A percentile compares a stretch with the other conserved stretches of the same genome.
Conservation (phyloP, 148 eudicot species). For the Spergularia bocconei region DNA sequence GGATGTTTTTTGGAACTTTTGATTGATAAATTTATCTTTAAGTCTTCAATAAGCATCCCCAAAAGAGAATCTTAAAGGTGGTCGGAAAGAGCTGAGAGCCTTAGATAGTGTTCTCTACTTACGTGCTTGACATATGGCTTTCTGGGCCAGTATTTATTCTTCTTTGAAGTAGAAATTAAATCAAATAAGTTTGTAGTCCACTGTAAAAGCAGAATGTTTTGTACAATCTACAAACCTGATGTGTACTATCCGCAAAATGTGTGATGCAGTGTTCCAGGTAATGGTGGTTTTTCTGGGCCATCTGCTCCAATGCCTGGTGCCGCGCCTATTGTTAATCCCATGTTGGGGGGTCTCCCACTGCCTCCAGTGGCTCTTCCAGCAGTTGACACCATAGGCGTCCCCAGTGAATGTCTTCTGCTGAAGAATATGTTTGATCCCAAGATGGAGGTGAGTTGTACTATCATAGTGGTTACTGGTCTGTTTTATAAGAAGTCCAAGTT, state of each 20-base stretch:
- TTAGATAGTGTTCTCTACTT: not conserved
- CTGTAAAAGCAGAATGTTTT: not conserved
- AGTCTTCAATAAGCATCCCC: too few species aligned
- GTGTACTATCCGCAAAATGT: constrained; percentile 18
- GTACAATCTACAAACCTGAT: not conserved
- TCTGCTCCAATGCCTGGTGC: constrained; percentile 39
- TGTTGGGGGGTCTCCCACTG: constrained; percentile 45
- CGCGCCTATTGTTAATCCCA: constrained; percentile 32
- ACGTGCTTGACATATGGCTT: not conserved
- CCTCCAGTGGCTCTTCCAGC: constrained; percentile 49
- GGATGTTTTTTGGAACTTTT: too few species aligned
- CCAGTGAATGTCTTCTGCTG: constrained; percentile 78
- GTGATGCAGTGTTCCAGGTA: constrained; percentile 51
- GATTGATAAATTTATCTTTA: too few species aligned
- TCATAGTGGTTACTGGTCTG: not conserved
- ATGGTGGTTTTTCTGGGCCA: constrained; percentile 31
- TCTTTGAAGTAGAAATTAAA: not conserved
- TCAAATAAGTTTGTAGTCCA: not conserved
- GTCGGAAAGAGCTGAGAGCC: too few species aligned
- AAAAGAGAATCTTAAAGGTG: too few species aligned
- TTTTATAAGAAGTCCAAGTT: not conserved
- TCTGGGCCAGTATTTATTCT: not conserved
- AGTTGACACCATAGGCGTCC: constrained; percentile 61
- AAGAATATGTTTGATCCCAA: constrained; percentile 93
- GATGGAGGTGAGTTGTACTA: constrained; percentile 51